These are phyloP conservation scores for Seiridium unicorne DNA, from an alignment of 2,329 filamentous ascomycete genomes.

Conservation along the genomic window DNA sequence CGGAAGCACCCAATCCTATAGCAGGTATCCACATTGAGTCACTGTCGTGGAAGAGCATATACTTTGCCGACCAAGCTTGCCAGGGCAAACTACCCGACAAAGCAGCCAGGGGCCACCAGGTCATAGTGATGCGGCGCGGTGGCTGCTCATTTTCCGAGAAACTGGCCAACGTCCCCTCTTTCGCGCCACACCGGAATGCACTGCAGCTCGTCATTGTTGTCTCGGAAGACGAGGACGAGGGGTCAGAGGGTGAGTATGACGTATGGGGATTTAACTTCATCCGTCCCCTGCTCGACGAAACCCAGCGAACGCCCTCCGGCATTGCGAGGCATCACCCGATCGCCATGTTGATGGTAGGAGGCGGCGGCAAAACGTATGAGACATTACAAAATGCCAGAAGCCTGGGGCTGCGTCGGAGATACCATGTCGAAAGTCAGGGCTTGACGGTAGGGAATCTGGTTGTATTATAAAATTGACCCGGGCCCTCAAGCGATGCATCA, in stretches of 20 bases:
- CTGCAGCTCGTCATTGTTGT: constrained; percentile 83
- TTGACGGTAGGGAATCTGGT: constrained; percentile 76
- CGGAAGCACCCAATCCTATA: constrained; percentile 50
- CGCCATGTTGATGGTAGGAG: constrained; percentile 79
- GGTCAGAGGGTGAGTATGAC: constrained; percentile 24
- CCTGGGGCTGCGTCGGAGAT: constrained; percentile 75
- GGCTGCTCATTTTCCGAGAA: constrained; percentile 84
- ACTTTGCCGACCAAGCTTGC: constrained; percentile 70
- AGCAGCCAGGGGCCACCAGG: constrained; percentile 59
- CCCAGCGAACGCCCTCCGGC: constrained; percentile 70
- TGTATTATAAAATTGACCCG: constrained; percentile 44
- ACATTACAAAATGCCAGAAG: constrained; percentile 62
- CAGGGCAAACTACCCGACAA: constrained; percentile 51
- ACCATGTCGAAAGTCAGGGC: constrained; percentile 78
- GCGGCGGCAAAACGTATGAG: constrained; percentile 64
- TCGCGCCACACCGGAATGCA: constrained; percentile 56
- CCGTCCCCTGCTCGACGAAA: constrained; percentile 71
- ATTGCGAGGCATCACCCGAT: constrained; percentile 70
- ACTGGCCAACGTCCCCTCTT: constrained; percentile 79
- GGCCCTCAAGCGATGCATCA: background rate
- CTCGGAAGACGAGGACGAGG: constrained; percentile 51
- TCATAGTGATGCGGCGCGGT: constrained; percentile 80
- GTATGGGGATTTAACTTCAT: constrained; percentile 31
- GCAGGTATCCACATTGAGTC: constrained; percentile 32
- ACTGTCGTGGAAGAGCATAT: constrained; percentile 69